phyloP scores from a whole-genome alignment of 148 eudicot species.

The Rhododendron ferrugineum region DNA sequence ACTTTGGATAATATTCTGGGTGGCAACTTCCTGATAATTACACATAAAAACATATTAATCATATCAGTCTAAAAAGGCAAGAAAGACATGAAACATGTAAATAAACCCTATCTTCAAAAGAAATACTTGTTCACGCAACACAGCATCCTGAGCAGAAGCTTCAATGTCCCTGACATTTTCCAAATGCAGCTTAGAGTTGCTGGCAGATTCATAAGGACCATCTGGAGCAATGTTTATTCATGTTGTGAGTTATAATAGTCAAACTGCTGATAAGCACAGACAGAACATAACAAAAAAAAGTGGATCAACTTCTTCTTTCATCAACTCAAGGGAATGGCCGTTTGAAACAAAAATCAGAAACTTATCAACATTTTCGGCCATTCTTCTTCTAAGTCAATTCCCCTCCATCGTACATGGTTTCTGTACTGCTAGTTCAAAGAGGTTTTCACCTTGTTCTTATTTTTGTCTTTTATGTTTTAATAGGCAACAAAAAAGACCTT shows the following conservation, averaged over 20 bases:
- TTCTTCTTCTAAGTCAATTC: conserved; percentile 7
- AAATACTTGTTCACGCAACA: conserved; percentile 85
- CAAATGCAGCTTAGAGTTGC: conserved; percentile 25
- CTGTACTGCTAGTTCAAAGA: conserved; percentile 13
- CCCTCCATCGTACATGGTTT: conserved; percentile 13
- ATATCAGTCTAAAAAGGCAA: conserved; percentile 8
- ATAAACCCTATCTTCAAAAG: not conserved
- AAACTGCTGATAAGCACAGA: not conserved
- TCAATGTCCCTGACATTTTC: conserved; percentile 46
- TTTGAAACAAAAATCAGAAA: not conserved
- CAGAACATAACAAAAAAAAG: conserved; percentile 7
- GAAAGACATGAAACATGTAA: not conserved
- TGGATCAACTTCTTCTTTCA: conserved; percentile 5
- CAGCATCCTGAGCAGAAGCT: conserved; percentile 73
- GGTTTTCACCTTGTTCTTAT: conserved; percentile 10
- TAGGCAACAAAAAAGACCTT: not conserved
- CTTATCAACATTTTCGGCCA: conserved; percentile 7
- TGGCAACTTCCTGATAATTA: conserved; percentile 59
- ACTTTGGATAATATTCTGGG: conserved; percentile 62
- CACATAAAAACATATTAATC: conserved; percentile 19
- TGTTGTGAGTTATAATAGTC: not conserved
- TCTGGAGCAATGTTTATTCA: conserved; percentile 12
- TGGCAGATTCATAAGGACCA: conserved; percentile 16
- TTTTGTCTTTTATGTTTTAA: not conserved
- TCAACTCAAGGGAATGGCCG: conserved; percentile 7